Evolutionary conservation across 1,139 yeast species (phyloP).

Genomic region (Debaryomycetaceae sp.): DNA sequence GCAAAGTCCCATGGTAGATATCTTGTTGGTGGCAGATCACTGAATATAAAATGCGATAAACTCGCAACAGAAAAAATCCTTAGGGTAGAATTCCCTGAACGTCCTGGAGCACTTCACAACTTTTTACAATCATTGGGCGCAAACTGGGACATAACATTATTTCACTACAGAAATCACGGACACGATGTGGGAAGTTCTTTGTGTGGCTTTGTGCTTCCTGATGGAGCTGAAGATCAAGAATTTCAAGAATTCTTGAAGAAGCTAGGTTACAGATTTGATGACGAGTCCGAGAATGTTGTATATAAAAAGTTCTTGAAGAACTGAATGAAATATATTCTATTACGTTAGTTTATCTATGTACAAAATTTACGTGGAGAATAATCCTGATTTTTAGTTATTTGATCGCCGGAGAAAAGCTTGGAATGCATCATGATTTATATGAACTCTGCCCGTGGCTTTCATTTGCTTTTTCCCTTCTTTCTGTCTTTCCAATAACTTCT

Average conservation of each 20-base stretch:
- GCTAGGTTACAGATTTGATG: conserved; percentile 72
- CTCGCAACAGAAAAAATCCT: conserved; percentile 72
- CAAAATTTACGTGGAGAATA: no score
- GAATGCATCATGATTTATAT: conserved; percentile 79
- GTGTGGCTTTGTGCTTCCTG: conserved; percentile 86
- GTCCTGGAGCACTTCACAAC: conserved; percentile 87
- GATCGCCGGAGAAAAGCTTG: conserved; percentile 57
- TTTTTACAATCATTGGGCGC: conserved; percentile 69
- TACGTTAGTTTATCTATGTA: not conserved
- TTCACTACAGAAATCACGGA: conserved; percentile 97
- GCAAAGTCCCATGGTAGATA: conserved; percentile 97
- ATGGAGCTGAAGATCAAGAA: conserved; percentile 54
- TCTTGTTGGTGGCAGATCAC: conserved; percentile 83
- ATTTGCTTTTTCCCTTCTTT: conserved; percentile 90
- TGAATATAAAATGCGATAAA: conserved; percentile 30
- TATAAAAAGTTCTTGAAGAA: conserved; percentile 65
- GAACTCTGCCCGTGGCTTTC: conserved; percentile 76
- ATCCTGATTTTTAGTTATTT: conserved; percentile 9
- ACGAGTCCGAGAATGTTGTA: conserved; percentile 82
- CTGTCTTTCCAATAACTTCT: conserved; percentile 82
- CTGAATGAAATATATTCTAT: conserved; percentile 3
- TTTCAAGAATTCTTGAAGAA: conserved; percentile 67
- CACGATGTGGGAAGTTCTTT: conserved; percentile 89
- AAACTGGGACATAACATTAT: conserved; percentile 88
- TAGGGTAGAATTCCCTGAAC: conserved; percentile 93